Evolutionary conservation across 768 basidiomycete species (phyloP).

Genomic region (Suillus occidentalis): DNA sequence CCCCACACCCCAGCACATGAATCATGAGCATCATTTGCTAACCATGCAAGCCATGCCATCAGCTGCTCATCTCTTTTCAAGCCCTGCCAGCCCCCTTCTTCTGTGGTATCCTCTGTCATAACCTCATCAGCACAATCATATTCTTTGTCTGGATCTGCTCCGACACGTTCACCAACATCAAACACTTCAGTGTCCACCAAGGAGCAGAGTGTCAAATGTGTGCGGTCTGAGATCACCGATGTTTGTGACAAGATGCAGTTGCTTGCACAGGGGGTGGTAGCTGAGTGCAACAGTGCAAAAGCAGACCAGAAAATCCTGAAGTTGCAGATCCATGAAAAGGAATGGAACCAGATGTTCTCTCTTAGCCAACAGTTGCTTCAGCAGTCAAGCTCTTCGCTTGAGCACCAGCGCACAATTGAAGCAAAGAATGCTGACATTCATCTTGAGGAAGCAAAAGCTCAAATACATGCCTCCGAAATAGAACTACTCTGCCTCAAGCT

Average conservation of each 20-base stretch:
- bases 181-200: neutral
- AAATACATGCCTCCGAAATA: neutral
- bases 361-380: neutral
- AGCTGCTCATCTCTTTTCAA: neutral
- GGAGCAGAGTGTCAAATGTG: neutral
- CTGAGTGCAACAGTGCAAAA: neutral
- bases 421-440: neutral
- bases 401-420: neutral
- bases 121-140: neutral
- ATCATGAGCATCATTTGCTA: neutral
- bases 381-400: neutral
- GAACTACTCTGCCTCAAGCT: neutral
- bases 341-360: neutral
- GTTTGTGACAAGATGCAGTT: neutral
- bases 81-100: neutral
- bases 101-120: neutral
- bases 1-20: neutral
- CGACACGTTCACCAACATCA: neutral
- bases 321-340: neutral
- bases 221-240: neutral
- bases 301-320: neutral
- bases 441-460: neutral
- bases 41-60: too few species aligned
- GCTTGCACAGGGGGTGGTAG: neutral
- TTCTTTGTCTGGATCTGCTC: neutral